Conservation (phyloP, 768 basidiomycete species). For the Mycena rosella region DNA sequence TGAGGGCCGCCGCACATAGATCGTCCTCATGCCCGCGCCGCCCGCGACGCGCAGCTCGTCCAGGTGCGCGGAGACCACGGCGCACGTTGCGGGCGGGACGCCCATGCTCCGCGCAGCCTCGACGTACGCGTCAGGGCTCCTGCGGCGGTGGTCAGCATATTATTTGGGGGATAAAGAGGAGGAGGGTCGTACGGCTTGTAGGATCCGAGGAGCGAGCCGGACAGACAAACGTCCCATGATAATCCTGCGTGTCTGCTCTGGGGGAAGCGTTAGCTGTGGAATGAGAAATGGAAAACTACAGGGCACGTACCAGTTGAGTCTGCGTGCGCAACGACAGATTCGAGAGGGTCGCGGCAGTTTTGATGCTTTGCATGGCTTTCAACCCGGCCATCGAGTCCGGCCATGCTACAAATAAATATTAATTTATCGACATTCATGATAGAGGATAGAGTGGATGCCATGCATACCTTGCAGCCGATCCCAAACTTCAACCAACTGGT, state of each 20-base stretch:
- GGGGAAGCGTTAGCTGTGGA: neutral
- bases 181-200: conserved; percentile 22
- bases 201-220: conserved; percentile 20
- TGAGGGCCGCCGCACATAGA: conserved; percentile 55
- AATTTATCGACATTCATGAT: neutral
- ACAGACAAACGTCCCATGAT: conserved; percentile 34
- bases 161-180: neutral
- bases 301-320: conserved; percentile 30
- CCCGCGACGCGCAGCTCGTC: conserved; percentile 55
- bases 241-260: conserved; percentile 34
- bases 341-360: conserved; percentile 31
- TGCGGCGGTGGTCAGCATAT: conserved; percentile 15
- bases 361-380: conserved; percentile 31
- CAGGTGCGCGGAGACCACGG: conserved; percentile 59
- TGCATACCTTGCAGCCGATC: conserved; percentile 17
- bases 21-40: conserved; percentile 53
- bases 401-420: conserved; percentile 13
- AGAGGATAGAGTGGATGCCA: neutral
- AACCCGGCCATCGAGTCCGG: conserved; percentile 29
- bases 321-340: conserved; percentile 31
- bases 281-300: neutral
- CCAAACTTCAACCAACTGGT: conserved; percentile 31
- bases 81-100: conserved; percentile 49
- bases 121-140: conserved; percentile 51
- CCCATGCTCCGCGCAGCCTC: conserved; percentile 52